phyloP scores from a whole-genome alignment of 177 flowering plant genomes.

The Vitis hybrid region DNA sequence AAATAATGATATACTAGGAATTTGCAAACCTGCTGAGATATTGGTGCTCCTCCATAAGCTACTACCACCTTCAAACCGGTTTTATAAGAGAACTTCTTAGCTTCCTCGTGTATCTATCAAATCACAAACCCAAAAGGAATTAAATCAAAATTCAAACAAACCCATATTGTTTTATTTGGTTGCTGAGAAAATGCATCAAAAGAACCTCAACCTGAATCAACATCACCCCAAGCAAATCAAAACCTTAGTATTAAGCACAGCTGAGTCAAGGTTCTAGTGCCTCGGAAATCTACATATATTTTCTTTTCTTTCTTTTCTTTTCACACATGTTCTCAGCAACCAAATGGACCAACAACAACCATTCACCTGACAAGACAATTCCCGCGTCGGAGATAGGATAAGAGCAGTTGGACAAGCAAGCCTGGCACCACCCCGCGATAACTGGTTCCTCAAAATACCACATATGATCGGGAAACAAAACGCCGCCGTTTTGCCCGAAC shows the following conservation, averaged over 20 bases:
- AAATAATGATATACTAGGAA: not conserved
- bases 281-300: too few species aligned
- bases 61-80: conserved; percentile 43
- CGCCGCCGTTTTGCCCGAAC: conserved; percentile 79
- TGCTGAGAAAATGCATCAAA: not conserved
- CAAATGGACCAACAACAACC: not conserved
- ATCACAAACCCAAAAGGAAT: not conserved
- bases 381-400: conserved; percentile 69
- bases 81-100: conserved; percentile 37
- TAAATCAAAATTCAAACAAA: not conserved
- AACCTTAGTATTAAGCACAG: not conserved
- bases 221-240: not conserved
- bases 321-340: too few species aligned
- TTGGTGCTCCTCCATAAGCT: conserved; percentile 50
- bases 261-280: not conserved
- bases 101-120: conserved; percentile 42
- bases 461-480: conserved; percentile 70
- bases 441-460: conserved; percentile 39
- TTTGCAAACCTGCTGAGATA: conserved; percentile 30
- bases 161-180: not conserved
- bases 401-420: conserved; percentile 50
- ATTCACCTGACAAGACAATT: conserved; percentile 62
- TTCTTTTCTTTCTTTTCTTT: too few species aligned
- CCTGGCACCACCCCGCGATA: conserved; percentile 8
- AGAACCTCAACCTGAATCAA: not conserved